Conservation (phyloP, 768 basidiomycete species). For the Cystofilobasidium bisporidii region DNA sequence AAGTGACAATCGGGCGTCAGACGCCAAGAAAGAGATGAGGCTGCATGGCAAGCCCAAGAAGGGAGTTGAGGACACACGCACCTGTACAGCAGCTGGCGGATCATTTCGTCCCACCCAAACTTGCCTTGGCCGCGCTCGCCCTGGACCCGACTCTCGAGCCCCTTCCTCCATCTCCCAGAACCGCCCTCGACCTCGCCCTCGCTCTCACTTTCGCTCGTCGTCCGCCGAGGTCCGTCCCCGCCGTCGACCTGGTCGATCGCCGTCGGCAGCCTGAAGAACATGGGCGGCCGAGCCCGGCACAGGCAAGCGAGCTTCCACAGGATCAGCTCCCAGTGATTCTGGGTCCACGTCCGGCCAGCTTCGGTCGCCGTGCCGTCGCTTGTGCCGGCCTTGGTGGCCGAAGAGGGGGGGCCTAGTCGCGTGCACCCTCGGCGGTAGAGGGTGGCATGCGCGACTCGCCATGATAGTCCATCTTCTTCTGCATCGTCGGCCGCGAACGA, state of each 20-base stretch:
- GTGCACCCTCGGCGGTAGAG: slow-evolving; percentile 18
- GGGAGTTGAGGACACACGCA: slow-evolving; percentile 38
- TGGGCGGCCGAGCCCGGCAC: slow-evolving; percentile 60
- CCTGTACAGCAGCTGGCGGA: slow-evolving; percentile 78
- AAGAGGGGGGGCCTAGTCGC: slow-evolving; percentile 41
- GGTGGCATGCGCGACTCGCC: neutral
- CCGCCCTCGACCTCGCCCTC: neutral
- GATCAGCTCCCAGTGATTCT: slow-evolving; percentile 81
- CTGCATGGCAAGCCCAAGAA: neutral
- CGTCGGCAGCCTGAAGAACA: slow-evolving; percentile 28
- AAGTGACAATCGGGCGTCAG: neutral
- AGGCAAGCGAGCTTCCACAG: slow-evolving; percentile 92
- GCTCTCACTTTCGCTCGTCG: neutral
- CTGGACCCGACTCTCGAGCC: slow-evolving; percentile 15
- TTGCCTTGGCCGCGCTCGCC: slow-evolving; percentile 33
- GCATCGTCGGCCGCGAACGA: too few species aligned
- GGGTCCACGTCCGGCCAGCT: slow-evolving; percentile 54
- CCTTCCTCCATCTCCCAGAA: slow-evolving; percentile 34
- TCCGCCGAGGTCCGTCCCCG: too few species aligned
- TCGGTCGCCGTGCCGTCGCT: too few species aligned
- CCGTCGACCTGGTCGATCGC: too few species aligned
- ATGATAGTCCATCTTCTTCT: neutral
- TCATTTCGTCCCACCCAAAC: slow-evolving; percentile 77
- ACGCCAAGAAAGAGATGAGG: too few species aligned
- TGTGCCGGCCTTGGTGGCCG: too few species aligned